Base-by-base conservation (phyloP, 306 rosid species). In the Corylus americana region DNA sequence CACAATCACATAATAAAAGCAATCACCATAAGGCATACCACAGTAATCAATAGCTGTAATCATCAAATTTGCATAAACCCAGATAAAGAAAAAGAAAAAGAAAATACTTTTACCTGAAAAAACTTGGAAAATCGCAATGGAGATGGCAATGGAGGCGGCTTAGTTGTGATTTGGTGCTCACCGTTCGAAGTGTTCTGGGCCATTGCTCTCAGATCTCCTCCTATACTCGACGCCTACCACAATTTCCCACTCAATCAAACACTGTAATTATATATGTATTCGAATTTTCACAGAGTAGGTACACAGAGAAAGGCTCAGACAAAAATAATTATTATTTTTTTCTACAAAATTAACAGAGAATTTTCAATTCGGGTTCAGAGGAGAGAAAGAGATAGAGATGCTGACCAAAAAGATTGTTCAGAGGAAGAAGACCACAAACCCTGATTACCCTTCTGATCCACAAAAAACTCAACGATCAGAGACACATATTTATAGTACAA, bases 121-220 rank as follows among this genome's bases (percentile, higher is more conserved):
- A 91, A 94, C 74, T 94, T 94, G 80, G 98, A 90, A 75, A 85
- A 89, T 59, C 98, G 94, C 89, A 92, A 50, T 42, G 97, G 97
- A 75, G 98, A 94, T 59, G 98, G 98, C 84, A 68, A 20, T 25
- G 97, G 97, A 58, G 98, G 97, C 74, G 82, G 81, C 85, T 92
- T 94, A 39, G 85, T 5, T 44, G 89, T 29, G 76, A 80, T 59
- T 75, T 72, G 64, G 50, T 78, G 77, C 55, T 79, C 87, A 71
- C 89, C 97, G 83, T 94, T 83, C 47, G 97, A 79, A 74, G 89
- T 76, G 84, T 88, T 86, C 18, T 80, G 62, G 7, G 97, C 94
- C 94, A 92, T 92, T 74, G 72, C 73, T 55, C 75, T 37, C 18
- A 71, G 88, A 81, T 87, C 83, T 77, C 62, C 82, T 75, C 73